Evolutionary conservation across 1,284 basidiomycete species (phyloP), one percentile per base, ranked within the genome.

Genomic region (Xerocomus minutiporus): DNA sequence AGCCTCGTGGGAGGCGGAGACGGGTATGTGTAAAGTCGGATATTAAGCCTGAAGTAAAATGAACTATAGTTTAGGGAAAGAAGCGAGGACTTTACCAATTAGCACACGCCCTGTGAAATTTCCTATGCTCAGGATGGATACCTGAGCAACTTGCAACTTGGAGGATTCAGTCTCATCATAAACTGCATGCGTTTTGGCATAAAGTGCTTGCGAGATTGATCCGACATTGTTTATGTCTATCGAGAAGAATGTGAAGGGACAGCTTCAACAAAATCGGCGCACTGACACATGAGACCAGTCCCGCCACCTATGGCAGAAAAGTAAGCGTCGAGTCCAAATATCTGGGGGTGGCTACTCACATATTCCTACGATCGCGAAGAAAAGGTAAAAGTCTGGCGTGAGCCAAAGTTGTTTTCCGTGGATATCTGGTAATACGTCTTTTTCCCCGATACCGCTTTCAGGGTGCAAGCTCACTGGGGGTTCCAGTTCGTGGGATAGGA

Each of bases 221-320:
- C 93, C 93, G 23, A 93, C 92, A 60, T 97, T 97, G 72, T 96
- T 96, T 73, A 97, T 97, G 63, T 90, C 88, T 91, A 59, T 13
- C 32, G 7, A 45, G 31, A 46, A 25, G 15, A 23, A 41, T 51
- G 13, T 52, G 46, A 29, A 8, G 1, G 1, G 20, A 23, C 3
- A 9, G 3, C 3, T 8, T 17, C 9, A 6, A 26, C 6, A 13
- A 42, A 26, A 25, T 35, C 26, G 29, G 40, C 35, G 8, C 12
- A 71, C 84, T 54, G 66, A 90, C 87, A 95, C 85, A 94, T 91
- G 31, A 97, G 61, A 0, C 94, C 93, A 1, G 88, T 92, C 12
- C 94, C 94, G 55, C 85, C 86, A 54, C 96, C 90, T 91, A 55
- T 48, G 42, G 46, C 48, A 47, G 9, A 5, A 41, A 46, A 13